Evolutionary conservation across 2,329 filamentous ascomycete species (phyloP), one percentile per base, ranked within the genome.

Genomic region (Xylariaceae sp.): DNA sequence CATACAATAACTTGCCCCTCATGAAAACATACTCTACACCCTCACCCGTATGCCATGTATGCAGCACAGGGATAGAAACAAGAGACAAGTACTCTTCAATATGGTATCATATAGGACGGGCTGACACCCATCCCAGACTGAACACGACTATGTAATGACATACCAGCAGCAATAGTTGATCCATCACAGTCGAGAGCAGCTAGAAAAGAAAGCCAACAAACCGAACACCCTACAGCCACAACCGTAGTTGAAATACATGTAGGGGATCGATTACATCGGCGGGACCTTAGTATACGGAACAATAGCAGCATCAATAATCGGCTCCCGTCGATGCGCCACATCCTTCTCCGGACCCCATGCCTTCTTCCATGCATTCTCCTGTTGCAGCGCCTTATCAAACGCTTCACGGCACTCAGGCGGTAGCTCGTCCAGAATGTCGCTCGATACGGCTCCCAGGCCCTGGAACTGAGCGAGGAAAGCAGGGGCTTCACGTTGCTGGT

Each of bases 321-420:
- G 84, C 53, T 76, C 71, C 52, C 78, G 74, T 56, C 84, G 77
- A 45, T 78, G 77, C 60, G 75, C 78, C 59, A 84, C 83, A 8
- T 80, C 74, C 42, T 73, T 78, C 74, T 97, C 92, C 4, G 82
- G 80, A 13, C 82, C 83, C 90, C 92, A 96, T 63, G 80, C 82
- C 37, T 74, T 77, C 72, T 89, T 89, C 89, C 92, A 97, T 56
- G 81, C 75, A 61, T 75, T 73, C 73, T 96, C 90, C 57, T 81
- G 79, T 9, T 76, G 75, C 55, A 86, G 77, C 2, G 90, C 87
- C 56, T 82, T 78, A 54, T 91, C 79, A 63, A 96, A 92, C 0
- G 89, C 88, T 44, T 79, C 76, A 44, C 88, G 83, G 72, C 90
- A 94, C 63, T 90, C 86, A 1, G 81, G 73, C 1, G 88, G 88